Base-by-base conservation (phyloP, 768 basidiomycete genomes). In the Candolleomyces efflorescens region DNA sequence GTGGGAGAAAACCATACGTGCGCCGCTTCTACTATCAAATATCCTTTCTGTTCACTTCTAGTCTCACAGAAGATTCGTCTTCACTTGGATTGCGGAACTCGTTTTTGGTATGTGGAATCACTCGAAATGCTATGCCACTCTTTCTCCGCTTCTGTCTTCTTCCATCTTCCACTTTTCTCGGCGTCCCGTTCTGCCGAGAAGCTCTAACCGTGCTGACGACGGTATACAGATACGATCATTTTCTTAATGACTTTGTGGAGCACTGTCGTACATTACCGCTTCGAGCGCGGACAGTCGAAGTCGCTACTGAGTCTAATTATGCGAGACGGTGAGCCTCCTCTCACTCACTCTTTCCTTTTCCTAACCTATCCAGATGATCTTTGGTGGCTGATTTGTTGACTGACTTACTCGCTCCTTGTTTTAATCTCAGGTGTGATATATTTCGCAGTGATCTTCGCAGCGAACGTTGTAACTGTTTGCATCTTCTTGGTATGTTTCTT, bases 51-150 rank as follows among this genome's bases (percentile, higher is more conserved):
- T 17, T 43, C 5, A 7, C 18, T 27, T 22, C 9, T 48, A 2
- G 6, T 18, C 22, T 5, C 18, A 7, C 3, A 74, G 72, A 1
- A 69, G 74, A 10, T 69, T 75, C 58, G 66, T 64, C 5, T 71
- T 68, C 37, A 73, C 71, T 4, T 75, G 73, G 73, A 68, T 74
- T 15, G 69, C 71, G 20, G 74, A 75, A 47, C 63, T 74, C 5
- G 58, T 65, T 17, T 75, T 75, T 38, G 73, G 72, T 72, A 32
- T 11, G 63, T 18, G 11, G 6, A 5, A 32, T 32, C 32, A 32
- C 32, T 32, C 5, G n/a, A n/a, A n/a, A n/a, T n/a, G n/a, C n/a
- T 11, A 5, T 5, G 11, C 32, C 32, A 11, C 32, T 32, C 11
- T 11, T 5, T 32, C 32, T 11, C 32, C 32, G 32, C 32, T 11